These are phyloP conservation scores for Leccinum imitatum DNA, from an alignment of 768 basidiomycete species.

Conservation along the genomic window DNA sequence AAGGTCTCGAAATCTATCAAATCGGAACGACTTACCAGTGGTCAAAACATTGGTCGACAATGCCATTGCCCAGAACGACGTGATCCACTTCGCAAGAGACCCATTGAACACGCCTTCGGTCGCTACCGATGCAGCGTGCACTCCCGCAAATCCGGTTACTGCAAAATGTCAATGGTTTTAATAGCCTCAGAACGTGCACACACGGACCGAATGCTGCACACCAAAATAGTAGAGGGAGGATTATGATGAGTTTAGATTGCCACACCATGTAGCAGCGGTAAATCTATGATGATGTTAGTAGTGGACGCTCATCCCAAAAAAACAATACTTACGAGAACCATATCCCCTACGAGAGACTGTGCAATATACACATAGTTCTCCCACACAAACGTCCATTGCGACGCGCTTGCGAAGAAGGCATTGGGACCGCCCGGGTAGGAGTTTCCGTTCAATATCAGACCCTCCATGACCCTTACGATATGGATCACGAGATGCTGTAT, in stretches of 20 bases:
- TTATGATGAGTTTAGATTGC: constrained; percentile 28
- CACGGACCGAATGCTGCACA: constrained; percentile 24
- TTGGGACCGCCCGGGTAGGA: constrained; percentile 2
- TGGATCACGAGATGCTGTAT: constrained; percentile 28
- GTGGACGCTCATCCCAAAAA: neutral
- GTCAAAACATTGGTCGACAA: constrained; percentile 34
- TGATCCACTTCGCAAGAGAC: constrained; percentile 34
- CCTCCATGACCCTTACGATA: constrained; percentile 26
- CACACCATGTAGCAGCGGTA: constrained; percentile 36
- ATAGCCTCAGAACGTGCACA: neutral
- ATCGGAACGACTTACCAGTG: constrained; percentile 24
- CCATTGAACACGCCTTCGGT: constrained; percentile 25
- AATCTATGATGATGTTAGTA: constrained; percentile 17
- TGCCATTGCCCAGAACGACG: constrained; percentile 32
- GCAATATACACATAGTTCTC: constrained; percentile 25
- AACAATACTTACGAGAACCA: constrained; percentile 25
- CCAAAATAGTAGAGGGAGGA: constrained; percentile 33
- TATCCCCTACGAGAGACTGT: constrained; percentile 33
- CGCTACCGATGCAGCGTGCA: constrained; percentile 9
- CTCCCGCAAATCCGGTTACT: constrained; percentile 16
- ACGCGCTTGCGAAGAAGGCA: too few species aligned
- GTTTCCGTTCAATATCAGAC: constrained; percentile 25
- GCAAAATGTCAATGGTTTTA: neutral
- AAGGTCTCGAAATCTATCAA: neutral
- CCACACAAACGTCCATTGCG: neutral